Evolutionary conservation across 2,329 filamentous ascomycete genomes (phyloP), one percentile per base, ranked within the genome.

Genomic region (Fusarium sp.): DNA sequence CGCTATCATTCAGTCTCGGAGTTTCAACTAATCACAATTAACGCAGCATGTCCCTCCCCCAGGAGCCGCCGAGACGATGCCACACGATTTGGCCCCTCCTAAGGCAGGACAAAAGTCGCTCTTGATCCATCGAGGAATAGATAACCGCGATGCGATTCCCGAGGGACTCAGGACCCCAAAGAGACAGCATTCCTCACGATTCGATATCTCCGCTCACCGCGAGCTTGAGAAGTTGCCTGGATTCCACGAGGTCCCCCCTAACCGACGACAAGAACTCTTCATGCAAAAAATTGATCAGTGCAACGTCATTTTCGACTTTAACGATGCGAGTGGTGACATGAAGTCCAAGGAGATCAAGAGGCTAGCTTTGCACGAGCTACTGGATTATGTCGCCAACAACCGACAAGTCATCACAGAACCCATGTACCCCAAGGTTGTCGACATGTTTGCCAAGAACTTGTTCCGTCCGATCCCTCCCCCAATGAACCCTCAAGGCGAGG

Each of bases 281-380:
- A 98, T 99, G 95, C 95, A 98, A 81, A 99, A 99, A 87, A 96
- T 99, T 77, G 96, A 98, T 79, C 96, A 99, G 82, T 99, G 96
- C 86, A 99, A 99, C 81, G 97, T 99, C 85, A 99, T 99, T 78
- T 99, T 99, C 80, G 96, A 99, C 84, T 99, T 99, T 85, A 99
- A 98, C 81, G 96, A 99, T 83, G 94, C 95, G 54, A 97, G 94
- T 74, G 95, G 92, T 75, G 96, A 99, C 81, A 98, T 99, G 95
- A 99, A 99, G 83, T 97, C 95, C 52, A 99, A 99, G 86, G 96
- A 99, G 84, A 98, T 99, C 87, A 99, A 99, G 87, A 90, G 96
- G 79, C 86, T 99, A 75, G 96, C 96, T 45, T 88, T 99, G 48
- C 96, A 99, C 81, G 96, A 99, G 82, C 87, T 99, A 70, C 89